These are phyloP conservation scores for Triticum turgidum DNA, from an alignment of 176 grass and related monocot species.

Conservation along the genomic window DNA sequence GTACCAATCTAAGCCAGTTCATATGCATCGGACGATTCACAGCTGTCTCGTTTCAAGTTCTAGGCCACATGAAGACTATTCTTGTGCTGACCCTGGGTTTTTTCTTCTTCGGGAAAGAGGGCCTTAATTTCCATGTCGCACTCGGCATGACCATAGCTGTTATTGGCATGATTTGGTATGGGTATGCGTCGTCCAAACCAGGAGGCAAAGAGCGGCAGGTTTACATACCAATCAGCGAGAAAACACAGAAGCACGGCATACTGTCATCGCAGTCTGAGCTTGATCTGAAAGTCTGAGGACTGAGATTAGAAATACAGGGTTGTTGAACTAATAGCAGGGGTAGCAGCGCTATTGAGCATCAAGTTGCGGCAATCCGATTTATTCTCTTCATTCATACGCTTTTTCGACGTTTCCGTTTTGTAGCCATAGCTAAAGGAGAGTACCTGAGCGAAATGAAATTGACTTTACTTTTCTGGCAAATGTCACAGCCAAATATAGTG, in stretches of 20 bases:
- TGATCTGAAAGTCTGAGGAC: constrained; percentile 17
- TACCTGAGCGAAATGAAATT: background rate
- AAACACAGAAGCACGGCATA: constrained; percentile 5
- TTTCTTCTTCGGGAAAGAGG: constrained; percentile 33
- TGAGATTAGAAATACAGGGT: background rate
- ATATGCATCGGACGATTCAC: constrained; percentile 50
- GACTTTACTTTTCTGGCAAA: background rate
- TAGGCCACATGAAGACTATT: constrained; percentile 55
- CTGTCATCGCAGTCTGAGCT: constrained; percentile 16
- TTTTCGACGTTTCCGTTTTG: background rate
- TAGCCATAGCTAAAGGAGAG: background rate
- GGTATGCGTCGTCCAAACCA: constrained; percentile 41
- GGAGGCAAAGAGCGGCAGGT: constrained; percentile 40
- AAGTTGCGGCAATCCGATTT: background rate
- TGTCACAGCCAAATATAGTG: background rate
- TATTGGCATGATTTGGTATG: constrained; percentile 49
- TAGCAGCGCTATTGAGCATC: background rate
- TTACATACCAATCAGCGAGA: constrained; percentile 12
- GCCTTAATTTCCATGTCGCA: constrained; percentile 37
- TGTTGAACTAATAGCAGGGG: background rate
- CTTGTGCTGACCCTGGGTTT: constrained; percentile 45
- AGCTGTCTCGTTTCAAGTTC: constrained; percentile 32
- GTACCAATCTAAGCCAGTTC: constrained; percentile 49
- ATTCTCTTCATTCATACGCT: constrained; percentile 2
- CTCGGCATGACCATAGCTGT: constrained; percentile 42